Conservation (phyloP, 2,329 filamentous ascomycete genomes). For the Monosporascus sp. region DNA sequence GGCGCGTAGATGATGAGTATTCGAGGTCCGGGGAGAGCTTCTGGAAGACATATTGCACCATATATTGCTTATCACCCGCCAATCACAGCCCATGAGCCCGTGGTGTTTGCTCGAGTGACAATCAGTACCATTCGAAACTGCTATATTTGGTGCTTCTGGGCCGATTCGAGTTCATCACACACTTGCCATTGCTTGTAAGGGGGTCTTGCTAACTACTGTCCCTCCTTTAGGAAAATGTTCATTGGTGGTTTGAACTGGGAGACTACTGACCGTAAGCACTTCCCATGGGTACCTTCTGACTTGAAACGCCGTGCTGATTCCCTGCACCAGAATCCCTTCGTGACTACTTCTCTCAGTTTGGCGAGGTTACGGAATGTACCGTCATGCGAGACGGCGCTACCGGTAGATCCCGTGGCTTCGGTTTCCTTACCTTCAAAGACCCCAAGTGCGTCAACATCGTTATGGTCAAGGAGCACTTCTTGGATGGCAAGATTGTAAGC, state of each 20-base stretch:
- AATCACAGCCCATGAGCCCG: slow-evolving; percentile 3
- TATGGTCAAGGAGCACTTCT: slow-evolving; percentile 98
- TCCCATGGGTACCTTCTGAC: neutral
- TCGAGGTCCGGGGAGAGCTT: slow-evolving; percentile 10
- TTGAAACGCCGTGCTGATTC: neutral
- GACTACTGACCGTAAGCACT: slow-evolving; percentile 83
- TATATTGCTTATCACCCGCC: slow-evolving; percentile 3
- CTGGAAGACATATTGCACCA: slow-evolving; percentile 7
- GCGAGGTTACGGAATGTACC: slow-evolving; percentile 94
- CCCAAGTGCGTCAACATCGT: slow-evolving; percentile 97
- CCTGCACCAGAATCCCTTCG: slow-evolving; percentile 74
- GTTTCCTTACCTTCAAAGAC: slow-evolving; percentile 96
- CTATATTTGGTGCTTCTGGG: neutral
- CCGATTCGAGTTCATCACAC: neutral
- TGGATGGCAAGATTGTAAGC: slow-evolving; percentile 96
- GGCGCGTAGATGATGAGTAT: slow-evolving; percentile 16
- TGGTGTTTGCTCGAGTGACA: slow-evolving; percentile 16
- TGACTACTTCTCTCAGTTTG: slow-evolving; percentile 96
- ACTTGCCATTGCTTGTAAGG: slow-evolving; percentile 6
- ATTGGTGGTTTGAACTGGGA: slow-evolving; percentile 99
- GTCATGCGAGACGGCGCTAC: slow-evolving; percentile 98
- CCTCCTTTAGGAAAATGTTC: slow-evolving; percentile 85
- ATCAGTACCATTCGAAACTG: slow-evolving; percentile 2
- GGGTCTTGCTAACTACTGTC: slow-evolving; percentile 17
- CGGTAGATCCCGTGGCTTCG: slow-evolving; percentile 90